Evolutionary conservation across 768 basidiomycete genomes (phyloP), one percentile per base, ranked within the genome.

Genomic region (Hysterangium stoloniferum): DNA sequence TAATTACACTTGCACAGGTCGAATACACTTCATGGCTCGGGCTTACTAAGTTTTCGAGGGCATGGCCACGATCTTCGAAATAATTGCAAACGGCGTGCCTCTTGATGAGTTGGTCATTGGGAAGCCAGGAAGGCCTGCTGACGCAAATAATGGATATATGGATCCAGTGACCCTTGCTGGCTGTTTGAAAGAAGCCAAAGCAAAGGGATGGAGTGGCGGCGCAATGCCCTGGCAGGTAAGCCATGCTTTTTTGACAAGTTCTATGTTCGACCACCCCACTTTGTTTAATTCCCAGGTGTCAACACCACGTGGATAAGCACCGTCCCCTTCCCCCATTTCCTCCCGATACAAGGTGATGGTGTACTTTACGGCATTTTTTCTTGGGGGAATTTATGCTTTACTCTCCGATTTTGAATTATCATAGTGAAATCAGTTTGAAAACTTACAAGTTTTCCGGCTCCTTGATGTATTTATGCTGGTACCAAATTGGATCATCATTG

Each of bases 51-150:
- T 64, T 63, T 4, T 60, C 61, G 24, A 52, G 54, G 24, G 62
- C 56, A 56, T 57, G 48, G 49, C 68, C 67, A 3, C 51, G 56
- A 13, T 66, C 66, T 77, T 81, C 64, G 72, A 81, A 60, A 79
- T 82, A 54, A 74, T 75, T 42, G 71, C 71, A 1, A 75, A 65
- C 52, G 82, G 82, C 19, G 75, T 87, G 7, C 61, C 71, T 2
- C 58, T 78, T 38, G 62, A 74, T 61, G 86, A 89, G 65, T 69
- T 87, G 43, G 78, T 87, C 54, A 84, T 89, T 58, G 85, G 84
- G 4, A 89, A 89, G 64, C 85, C 84, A 1, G 79, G 77, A 1
- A 71, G 63, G 20, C 49, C 70, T 0, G 59, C 58, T 4, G 77
- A 79, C 46, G 80, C 82, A 2, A 72, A 54, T 53, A 83, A 76